phyloP scores from a whole-genome alignment of 2,329 filamentous ascomycete species.

The Pseudogymnoascus sp. region DNA sequence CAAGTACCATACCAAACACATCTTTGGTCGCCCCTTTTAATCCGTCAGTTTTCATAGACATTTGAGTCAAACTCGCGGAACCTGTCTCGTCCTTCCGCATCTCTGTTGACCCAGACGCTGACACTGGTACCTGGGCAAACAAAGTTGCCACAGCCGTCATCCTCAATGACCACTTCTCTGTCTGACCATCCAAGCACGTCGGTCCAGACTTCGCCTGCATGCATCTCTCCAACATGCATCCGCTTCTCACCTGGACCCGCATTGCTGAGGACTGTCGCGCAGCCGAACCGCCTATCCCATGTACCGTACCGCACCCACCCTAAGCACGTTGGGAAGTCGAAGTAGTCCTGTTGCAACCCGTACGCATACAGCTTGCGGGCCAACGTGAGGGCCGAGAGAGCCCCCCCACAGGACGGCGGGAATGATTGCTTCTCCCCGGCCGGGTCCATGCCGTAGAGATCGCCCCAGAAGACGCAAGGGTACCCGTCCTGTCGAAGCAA shows the following conservation, averaged over 20 bases:
- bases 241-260: conserved; percentile 39
- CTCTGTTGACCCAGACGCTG: conserved; percentile 52
- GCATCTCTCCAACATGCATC: conserved; percentile 53
- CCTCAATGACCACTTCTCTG: conserved; percentile 49
- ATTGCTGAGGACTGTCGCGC: conserved; percentile 51
- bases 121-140: conserved; percentile 45
- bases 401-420: conserved; percentile 43
- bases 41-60: conserved; percentile 18
- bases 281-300: conserved; percentile 38
- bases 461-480: conserved; percentile 63
- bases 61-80: conserved; percentile 31
- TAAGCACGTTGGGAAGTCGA: conserved; percentile 50
- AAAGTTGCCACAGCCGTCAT: conserved; percentile 51
- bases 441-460: conserved; percentile 55
- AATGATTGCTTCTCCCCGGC: conserved; percentile 36
- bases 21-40: not conserved
- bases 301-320: conserved; percentile 48
- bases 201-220: conserved; percentile 54
- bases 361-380: conserved; percentile 60
- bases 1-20: not conserved
- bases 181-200: conserved; percentile 50
- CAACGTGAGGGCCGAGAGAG: conserved; percentile 50
- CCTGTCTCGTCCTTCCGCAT: conserved; percentile 41
- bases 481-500: conserved; percentile 55
- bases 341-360: conserved; percentile 56